phyloP scores from a whole-genome alignment of 768 basidiomycete species.

The Kwoniella sp. region DNA sequence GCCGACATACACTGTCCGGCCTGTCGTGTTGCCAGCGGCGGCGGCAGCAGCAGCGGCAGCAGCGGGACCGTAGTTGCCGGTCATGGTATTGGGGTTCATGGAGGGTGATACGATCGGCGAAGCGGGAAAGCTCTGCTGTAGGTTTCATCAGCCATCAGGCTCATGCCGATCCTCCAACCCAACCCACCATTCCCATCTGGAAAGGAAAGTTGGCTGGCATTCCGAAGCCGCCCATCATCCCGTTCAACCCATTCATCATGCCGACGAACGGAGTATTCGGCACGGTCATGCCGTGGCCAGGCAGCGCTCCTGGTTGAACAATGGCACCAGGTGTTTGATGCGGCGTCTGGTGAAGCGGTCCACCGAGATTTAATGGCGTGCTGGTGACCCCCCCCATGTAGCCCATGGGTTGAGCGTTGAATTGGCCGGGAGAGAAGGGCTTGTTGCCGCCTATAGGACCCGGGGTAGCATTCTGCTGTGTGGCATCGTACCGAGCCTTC shows the following conservation, averaged over 20 bases:
- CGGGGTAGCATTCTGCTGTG: conserved; percentile 3
- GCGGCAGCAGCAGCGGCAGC: conserved; percentile 74
- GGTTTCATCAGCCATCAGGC: not conserved
- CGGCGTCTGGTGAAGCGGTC: conserved; percentile 12
- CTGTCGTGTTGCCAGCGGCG: conserved; percentile 56
- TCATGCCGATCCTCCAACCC: not conserved
- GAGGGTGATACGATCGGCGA: conserved; percentile 32
- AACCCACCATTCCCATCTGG: conserved; percentile 25
- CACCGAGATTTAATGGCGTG: conserved; percentile 18
- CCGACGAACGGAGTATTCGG: conserved; percentile 13
- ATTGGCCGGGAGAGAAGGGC: conserved; percentile 16
- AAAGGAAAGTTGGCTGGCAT: conserved; percentile 32
- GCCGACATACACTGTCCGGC: conserved; percentile 94
- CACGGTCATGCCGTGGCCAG: conserved; percentile 13
- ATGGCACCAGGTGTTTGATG: conserved; percentile 19
- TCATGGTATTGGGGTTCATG: conserved; percentile 54
- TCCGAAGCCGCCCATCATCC: conserved; percentile 25
- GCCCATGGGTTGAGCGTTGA: conserved; percentile 1
- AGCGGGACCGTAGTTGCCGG: conserved; percentile 67
- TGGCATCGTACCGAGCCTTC: conserved; percentile 27
- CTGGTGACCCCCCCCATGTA: conserved; percentile 1
- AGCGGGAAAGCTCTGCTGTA: conserved; percentile 12
- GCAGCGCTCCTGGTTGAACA: conserved; percentile 15
- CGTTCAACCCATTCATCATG: conserved; percentile 23
- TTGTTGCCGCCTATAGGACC: conserved; percentile 12